Conservation (phyloP, 768 basidiomycete genomes). For the Candolleomyces eurysporus region DNA sequence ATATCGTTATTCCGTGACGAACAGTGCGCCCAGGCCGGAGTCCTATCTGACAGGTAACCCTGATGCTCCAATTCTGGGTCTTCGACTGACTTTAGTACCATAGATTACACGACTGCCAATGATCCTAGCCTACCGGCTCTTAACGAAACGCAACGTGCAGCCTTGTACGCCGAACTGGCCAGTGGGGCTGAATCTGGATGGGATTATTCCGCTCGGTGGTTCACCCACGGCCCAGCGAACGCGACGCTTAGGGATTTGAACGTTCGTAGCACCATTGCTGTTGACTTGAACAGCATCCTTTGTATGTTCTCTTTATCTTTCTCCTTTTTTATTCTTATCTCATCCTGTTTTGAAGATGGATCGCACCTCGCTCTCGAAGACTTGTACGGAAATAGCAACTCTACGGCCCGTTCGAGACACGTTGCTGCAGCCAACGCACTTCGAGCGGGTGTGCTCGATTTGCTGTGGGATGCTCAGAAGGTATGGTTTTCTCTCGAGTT, state of each 20-base stretch:
- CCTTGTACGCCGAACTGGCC: slow-evolving; percentile 85
- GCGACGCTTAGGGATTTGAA: slow-evolving; percentile 68
- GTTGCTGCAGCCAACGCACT: slow-evolving; percentile 52
- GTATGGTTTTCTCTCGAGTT: slow-evolving; percentile 18
- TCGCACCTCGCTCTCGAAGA: slow-evolving; percentile 58
- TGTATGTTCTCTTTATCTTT: slow-evolving; percentile 45
- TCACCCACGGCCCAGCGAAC: slow-evolving; percentile 30
- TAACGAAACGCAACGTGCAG: slow-evolving; percentile 56
- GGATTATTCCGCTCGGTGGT: slow-evolving; percentile 57
- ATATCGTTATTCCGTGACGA: slow-evolving; percentile 74
- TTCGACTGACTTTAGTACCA: background rate
- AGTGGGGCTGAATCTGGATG: slow-evolving; percentile 78
- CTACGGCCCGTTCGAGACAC: slow-evolving; percentile 47
- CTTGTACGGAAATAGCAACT: slow-evolving; percentile 54
- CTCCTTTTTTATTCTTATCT: background rate
- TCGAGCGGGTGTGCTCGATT: slow-evolving; percentile 74
- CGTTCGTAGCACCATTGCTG: slow-evolving; percentile 63
- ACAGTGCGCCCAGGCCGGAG: slow-evolving; percentile 87
- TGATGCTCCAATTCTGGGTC: background rate
- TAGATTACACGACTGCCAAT: slow-evolving; percentile 80
- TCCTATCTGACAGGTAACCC: slow-evolving; percentile 59
- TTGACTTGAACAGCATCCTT: slow-evolving; percentile 84
- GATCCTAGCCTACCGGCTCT: slow-evolving; percentile 57
- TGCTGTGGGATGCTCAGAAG: slow-evolving; percentile 79
- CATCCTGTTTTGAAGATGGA: slow-evolving; percentile 46